Conservation (phyloP, 2,329 filamentous ascomycete species). For the Emmonsiellopsis sp. region DNA sequence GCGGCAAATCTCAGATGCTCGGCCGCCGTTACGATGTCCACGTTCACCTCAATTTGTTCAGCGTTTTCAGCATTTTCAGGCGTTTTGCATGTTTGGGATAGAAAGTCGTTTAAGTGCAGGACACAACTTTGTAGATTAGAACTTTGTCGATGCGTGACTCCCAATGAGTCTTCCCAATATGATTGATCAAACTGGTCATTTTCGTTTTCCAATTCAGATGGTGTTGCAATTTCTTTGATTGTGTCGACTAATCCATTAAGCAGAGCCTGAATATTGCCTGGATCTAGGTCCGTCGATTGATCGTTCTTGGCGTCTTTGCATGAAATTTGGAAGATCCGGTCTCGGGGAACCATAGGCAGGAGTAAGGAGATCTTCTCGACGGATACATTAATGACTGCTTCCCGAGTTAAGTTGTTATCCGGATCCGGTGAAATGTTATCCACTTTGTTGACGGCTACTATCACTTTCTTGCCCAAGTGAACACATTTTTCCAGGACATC, state of each 20-base stretch:
- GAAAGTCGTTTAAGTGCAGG: conserved; percentile 61
- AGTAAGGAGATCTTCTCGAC: conserved; percentile 7
- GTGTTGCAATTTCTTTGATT: conserved; percentile 46
- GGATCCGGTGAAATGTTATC: conserved; percentile 34
- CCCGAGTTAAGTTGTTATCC: conserved; percentile 5
- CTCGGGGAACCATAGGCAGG: conserved; percentile 25
- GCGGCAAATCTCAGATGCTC: conserved; percentile 79
- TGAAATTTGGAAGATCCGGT: conserved; percentile 57
- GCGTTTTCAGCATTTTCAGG: conserved; percentile 10
- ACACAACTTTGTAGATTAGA: conserved; percentile 69
- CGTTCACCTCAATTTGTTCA: conserved; percentile 19
- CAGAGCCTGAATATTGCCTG: conserved; percentile 60
- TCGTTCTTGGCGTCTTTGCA: conserved; percentile 50
- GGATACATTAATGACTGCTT: conserved; percentile 4
- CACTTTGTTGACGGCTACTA: conserved; percentile 53
- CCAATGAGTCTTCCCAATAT: conserved; percentile 73
- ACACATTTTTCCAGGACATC: conserved; percentile 44
- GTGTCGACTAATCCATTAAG: conserved; percentile 55
- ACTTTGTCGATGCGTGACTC: conserved; percentile 82
- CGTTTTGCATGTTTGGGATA: conserved; percentile 43
- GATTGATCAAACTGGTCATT: conserved; percentile 45
- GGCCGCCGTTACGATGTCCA: conserved; percentile 82
- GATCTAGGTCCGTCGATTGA: conserved; percentile 29
- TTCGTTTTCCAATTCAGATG: conserved; percentile 24
- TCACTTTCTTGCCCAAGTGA: conserved; percentile 41